Conservation (phyloP, 2,329 filamentous ascomycete species). For the Daldinia sp. region DNA sequence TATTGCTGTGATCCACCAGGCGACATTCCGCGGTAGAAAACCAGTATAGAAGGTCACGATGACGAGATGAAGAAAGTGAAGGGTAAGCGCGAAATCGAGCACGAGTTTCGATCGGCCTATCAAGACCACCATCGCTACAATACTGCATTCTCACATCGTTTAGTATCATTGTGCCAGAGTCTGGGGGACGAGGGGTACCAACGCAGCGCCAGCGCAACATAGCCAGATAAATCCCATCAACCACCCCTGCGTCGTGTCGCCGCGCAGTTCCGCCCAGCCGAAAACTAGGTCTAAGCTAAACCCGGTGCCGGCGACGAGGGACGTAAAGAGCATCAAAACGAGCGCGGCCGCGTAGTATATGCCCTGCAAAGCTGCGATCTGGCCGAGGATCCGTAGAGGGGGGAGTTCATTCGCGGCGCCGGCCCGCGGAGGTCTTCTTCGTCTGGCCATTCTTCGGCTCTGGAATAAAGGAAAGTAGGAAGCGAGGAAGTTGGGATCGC, state of each 20-base stretch:
- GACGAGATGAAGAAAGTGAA: constrained; percentile 84
- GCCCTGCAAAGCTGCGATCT: constrained; percentile 65
- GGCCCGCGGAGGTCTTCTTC: constrained; percentile 65
- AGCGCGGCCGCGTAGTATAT: constrained; percentile 63
- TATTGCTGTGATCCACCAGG: constrained; percentile 81
- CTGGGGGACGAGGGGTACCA: constrained; percentile 52
- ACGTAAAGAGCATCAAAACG: constrained; percentile 65
- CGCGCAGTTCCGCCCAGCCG: constrained; percentile 65
- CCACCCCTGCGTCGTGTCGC: constrained; percentile 70
- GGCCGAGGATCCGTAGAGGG: constrained; percentile 65
- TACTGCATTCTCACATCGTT: constrained; percentile 59
- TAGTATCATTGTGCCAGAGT: not conserved
- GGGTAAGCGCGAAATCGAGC: constrained; percentile 90
- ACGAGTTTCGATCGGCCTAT: constrained; percentile 92
- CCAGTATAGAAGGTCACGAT: constrained; percentile 81
- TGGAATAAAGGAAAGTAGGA: not conserved
- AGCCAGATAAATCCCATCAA: constrained; percentile 64
- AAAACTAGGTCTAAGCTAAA: constrained; percentile 65
- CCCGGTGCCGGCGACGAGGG: constrained; percentile 63
- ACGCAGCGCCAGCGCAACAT: constrained; percentile 62
- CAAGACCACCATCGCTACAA: constrained; percentile 82
- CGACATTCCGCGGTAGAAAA: constrained; percentile 75
- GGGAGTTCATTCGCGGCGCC: constrained; percentile 69
- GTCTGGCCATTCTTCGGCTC: constrained; percentile 55
- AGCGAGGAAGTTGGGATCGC: not conserved